Percentiles rank a stretch among this genome's conserved stretches.
Conservation (phyloP, 2,329 filamentous ascomycete species). For the Chlorencoelia australis region DNA sequence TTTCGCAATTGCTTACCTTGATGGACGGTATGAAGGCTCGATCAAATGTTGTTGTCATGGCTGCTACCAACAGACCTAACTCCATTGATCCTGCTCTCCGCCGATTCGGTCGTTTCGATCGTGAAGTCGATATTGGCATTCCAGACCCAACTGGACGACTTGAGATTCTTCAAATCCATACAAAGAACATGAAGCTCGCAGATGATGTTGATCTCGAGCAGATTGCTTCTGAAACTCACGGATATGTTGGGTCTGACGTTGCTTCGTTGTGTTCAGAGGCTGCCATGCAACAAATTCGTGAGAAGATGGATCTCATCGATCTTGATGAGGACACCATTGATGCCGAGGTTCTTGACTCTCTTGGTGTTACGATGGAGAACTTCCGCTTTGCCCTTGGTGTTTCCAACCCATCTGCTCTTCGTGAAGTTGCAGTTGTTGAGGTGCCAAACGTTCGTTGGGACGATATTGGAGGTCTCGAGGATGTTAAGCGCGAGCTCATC, state of each 20-base stretch:
- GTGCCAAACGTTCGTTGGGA: slow-evolving; percentile 99
- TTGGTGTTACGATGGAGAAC: slow-evolving; percentile 99
- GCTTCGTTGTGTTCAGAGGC: slow-evolving; percentile 97
- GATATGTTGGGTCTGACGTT: slow-evolving; percentile 97
- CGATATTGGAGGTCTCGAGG: slow-evolving; percentile 96
- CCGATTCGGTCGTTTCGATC: slow-evolving; percentile 97
- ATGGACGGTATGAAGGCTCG: slow-evolving; percentile 99
- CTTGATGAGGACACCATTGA: slow-evolving; percentile 98
- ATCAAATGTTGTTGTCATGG: slow-evolving; percentile 98
- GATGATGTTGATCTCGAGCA: slow-evolving; percentile 96
- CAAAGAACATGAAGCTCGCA: slow-evolving; percentile 99
- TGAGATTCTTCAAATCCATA: slow-evolving; percentile 98
- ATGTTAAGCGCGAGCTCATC: slow-evolving; percentile 98
- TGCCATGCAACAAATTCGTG: slow-evolving; percentile 99
- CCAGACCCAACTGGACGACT: slow-evolving; percentile 96
- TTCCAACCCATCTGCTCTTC: slow-evolving; percentile 95
- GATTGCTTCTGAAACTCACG: slow-evolving; percentile 95
- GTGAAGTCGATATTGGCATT: slow-evolving; percentile 96
- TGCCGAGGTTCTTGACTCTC: slow-evolving; percentile 92
- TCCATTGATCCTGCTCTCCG: slow-evolving; percentile 96
- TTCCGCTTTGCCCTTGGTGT: slow-evolving; percentile 98
- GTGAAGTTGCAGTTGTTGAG: slow-evolving; percentile 97
- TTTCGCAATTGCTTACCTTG: slow-evolving; percentile 90
- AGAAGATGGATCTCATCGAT: slow-evolving; percentile 99
- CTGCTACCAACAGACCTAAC: slow-evolving; percentile 96